Percentiles rank a stretch among this genome's conserved stretches.
phyloP scores from a whole-genome alignment of 2,329 filamentous ascomycete genomes.

The Didymella keratinophila region DNA sequence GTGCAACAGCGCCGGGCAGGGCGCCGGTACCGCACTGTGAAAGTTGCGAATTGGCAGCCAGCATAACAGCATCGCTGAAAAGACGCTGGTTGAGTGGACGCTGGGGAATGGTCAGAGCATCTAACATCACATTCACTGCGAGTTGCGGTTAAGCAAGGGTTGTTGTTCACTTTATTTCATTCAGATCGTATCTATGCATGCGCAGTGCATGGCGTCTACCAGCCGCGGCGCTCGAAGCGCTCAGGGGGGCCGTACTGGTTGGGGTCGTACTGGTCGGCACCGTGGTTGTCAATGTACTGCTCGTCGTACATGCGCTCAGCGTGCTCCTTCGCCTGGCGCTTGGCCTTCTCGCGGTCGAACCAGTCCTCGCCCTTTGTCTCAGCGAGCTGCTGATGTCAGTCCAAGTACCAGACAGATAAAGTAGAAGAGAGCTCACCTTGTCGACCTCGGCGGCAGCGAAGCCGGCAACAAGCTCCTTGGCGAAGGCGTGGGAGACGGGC shows the following conservation, averaged over 20 bases:
- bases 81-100: too few relatives aligned
- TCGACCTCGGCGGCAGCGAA: constrained; percentile 67
- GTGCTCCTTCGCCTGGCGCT: constrained; percentile 54
- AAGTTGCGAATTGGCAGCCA: not conserved
- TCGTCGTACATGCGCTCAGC: constrained; percentile 59
- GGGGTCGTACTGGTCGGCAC: constrained; percentile 57
- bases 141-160: not conserved
- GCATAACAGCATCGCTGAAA: too few relatives aligned
- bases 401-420: not conserved
- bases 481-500: constrained; percentile 74
- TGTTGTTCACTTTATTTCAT: constrained; percentile 4
- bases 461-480: constrained; percentile 78
- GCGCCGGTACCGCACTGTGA: not conserved
- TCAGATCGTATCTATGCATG: not conserved
- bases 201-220: constrained; percentile 30
- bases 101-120: not conserved
- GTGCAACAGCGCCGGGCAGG: not conserved
- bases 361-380: constrained; percentile 63
- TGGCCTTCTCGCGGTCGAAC: constrained; percentile 58
- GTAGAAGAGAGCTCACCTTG: constrained; percentile 43
- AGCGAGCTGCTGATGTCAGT: constrained; percentile 65
- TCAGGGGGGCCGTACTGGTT: constrained; percentile 51
- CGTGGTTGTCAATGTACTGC: constrained; percentile 54
- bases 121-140: not conserved
- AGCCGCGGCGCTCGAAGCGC: constrained; percentile 39